Evolutionary conservation across 225 moss, liverwort and hornwort genomes (phyloP), one percentile per base, ranked within the genome.

Genomic region (Bryoerythrophyllum caledonicum): DNA sequence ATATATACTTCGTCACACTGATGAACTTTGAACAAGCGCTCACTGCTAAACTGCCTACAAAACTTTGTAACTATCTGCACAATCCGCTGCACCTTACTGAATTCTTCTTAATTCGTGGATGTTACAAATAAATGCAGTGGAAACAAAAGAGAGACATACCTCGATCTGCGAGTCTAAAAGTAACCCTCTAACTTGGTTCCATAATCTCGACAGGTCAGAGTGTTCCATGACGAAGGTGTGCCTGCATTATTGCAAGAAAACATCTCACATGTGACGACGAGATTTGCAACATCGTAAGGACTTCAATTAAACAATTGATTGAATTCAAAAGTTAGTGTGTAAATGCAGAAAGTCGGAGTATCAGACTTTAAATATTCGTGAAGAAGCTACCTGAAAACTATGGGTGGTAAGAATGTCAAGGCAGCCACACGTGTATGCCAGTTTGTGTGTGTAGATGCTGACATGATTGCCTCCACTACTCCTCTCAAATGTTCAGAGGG

Each of bases 381-480:
- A 34, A 32, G 27, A 20, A 56, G 46, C 46, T 85, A 92, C 93
- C 93, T 91, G 86, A 90, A 94, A 44, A 86, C 86, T 58, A 94
- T 82, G 27, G 91, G 88, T 65, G 91, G 91, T 78, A 91, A 72
- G 63, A 90, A 90, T 60, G 83, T 91, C 72, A 94, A 82, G 46
- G 94, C 90, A 62, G 94, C 94, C 40, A 91, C 91, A 60, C 91
- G 86, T 2, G 87, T 91, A 75, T 94, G 94, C 94, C 94, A 94
- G 73, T 91, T 94, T 32, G 65, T 76, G 73, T 91, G 91, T 26
- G 65, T 81, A 20, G 91, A 80, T 70, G 91, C 85, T 16, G 84
- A 80, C 70, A 90, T 68, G 68, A 90, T 82, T 23, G 88, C 80
- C n/a, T 52, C 69, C 5, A 90, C 85, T 70, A 85, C 90, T 65